phyloP scores from a whole-genome alignment of 2,329 filamentous ascomycete species.

The Fusarium sp. region DNA sequence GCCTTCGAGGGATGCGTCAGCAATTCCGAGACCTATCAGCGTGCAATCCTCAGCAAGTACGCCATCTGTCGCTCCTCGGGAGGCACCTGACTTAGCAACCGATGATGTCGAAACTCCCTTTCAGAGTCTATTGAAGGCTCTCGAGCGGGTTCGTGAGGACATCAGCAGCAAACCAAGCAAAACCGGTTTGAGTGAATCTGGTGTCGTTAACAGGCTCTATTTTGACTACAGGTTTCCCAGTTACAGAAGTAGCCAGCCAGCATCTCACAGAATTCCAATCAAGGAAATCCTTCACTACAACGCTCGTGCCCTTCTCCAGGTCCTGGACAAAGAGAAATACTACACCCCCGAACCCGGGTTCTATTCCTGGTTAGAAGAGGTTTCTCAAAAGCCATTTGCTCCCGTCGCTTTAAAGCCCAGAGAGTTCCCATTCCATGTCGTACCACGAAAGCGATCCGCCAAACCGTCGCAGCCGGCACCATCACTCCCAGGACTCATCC shows the following conservation, averaged over 20 bases:
- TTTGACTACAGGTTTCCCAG: conserved; percentile 51
- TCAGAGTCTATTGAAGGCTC: conserved; percentile 45
- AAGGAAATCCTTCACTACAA: conserved; percentile 61
- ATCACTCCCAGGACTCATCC: conserved; percentile 1
- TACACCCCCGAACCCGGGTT: conserved; percentile 49
- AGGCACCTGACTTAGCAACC: not conserved
- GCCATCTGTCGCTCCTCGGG: conserved; percentile 8
- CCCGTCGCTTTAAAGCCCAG: conserved; percentile 47
- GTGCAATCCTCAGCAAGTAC: conserved; percentile 12
- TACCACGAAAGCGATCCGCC: conserved; percentile 44
- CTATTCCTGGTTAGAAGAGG: conserved; percentile 52
- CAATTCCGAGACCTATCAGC: conserved; percentile 12
- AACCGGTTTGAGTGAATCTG: conserved; percentile 40
- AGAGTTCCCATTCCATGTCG: conserved; percentile 48
- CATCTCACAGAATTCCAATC: conserved; percentile 57
- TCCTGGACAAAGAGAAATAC: conserved; percentile 54
- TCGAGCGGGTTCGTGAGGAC: conserved; percentile 42
- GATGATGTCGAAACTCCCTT: conserved; percentile 44
- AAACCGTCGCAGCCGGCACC: conserved; percentile 16
- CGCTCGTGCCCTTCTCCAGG: conserved; percentile 55
- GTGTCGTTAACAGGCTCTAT: conserved; percentile 51
- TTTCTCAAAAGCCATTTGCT: conserved; percentile 46
- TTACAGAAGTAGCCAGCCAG: conserved; percentile 45
- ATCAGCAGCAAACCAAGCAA: conserved; percentile 30
- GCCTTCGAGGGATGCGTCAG: conserved; percentile 10